Evolutionary conservation across 2,329 filamentous ascomycete genomes (phyloP), one percentile per base, ranked within the genome.

Genomic region (Aspergillus sp.): DNA sequence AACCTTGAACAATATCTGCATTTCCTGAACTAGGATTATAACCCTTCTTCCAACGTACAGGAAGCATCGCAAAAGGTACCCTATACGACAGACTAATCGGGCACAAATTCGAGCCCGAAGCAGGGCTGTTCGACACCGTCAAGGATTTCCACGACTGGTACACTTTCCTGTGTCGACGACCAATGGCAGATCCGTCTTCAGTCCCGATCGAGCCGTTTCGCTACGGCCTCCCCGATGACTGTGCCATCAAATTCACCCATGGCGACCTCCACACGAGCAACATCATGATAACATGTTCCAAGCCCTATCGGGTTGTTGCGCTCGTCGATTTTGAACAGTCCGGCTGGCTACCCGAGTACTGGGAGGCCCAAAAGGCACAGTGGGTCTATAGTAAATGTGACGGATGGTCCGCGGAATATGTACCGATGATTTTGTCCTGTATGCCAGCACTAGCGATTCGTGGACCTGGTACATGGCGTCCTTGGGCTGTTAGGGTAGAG

Each of bases 201-300:
- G 59, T 69, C 3, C 66, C 66, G 28, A 56, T 71, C 9, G 71
- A 73, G 55, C 69, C 70, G 28, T 73, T 72, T 41, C 71, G 72
- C 28, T 41, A 71, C 47, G 62, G 72, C 6, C 65, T 76, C 3
- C 70, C 71, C 3, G 72, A 75, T 66, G 63, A 73, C 58, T 62
- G 68, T 59, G 55, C 63, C 4, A 76, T 77, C 43, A 72, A 68
- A 31, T 76, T 76, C 54, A 77, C 73, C 8, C 74, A 77, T 63
- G 68, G 66, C 28, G 75, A 78, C 66, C 68, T 78, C 41, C 72
- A 76, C 63, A 72, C 55, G 34, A 72, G 69, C 47, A 77, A 77
- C 47, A 68, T 77, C 45, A 69, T 76, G n/a, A 48, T 75, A 25
- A 68, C 68, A 19, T 19, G 59, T 22, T 30, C 59, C 41, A 19